A percentile compares a stretch with the other conserved stretches of the same genome.
Evolutionary conservation across 1,139 yeast species (phyloP).

Genomic region (Kurtzmaniella natalensis): DNA sequence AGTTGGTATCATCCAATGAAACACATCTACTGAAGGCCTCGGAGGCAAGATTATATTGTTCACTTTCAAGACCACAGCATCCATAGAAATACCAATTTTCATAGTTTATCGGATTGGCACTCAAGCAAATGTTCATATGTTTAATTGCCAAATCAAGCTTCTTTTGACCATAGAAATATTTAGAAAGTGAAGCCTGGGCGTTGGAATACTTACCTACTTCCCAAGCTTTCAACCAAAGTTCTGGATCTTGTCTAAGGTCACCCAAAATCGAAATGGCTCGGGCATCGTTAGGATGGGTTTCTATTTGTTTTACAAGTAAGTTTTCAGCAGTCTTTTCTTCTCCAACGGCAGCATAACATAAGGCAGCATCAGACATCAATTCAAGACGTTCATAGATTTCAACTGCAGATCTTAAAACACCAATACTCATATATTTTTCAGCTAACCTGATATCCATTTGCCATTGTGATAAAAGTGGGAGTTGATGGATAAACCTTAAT

Average conservation of each 20-base stretch:
- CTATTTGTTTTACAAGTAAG: constrained; percentile 53
- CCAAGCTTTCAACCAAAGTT: constrained; percentile 86
- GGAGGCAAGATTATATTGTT: constrained; percentile 73
- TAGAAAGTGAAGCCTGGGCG: constrained; percentile 82
- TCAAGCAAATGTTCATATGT: constrained; percentile 72
- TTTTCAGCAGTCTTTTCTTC: constrained; percentile 64
- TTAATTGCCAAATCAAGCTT: constrained; percentile 52
- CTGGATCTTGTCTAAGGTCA: constrained; percentile 75
- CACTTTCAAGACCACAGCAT: constrained; percentile 77
- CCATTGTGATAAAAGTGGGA: constrained; percentile 86
- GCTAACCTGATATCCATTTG: constrained; percentile 78
- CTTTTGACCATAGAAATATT: constrained; percentile 57
- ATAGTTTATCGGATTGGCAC: constrained; percentile 69
- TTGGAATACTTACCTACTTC: constrained; percentile 73
- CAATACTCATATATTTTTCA: constrained; percentile 81
- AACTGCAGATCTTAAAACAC: constrained; percentile 81
- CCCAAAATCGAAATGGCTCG: constrained; percentile 84
- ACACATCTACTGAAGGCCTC: constrained; percentile 94
- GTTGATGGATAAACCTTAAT: constrained; percentile 64
- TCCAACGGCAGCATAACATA: constrained; percentile 86
- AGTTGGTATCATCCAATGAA: constrained; percentile 74
- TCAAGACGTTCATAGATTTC: constrained; percentile 82
- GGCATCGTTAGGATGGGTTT: constrained; percentile 66
- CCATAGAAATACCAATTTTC: constrained; percentile 94
- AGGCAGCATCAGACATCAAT: constrained; percentile 78